phyloP scores from a whole-genome alignment of 1,284 basidiomycete genomes.

The Microstroma glucosiphilum region DNA sequence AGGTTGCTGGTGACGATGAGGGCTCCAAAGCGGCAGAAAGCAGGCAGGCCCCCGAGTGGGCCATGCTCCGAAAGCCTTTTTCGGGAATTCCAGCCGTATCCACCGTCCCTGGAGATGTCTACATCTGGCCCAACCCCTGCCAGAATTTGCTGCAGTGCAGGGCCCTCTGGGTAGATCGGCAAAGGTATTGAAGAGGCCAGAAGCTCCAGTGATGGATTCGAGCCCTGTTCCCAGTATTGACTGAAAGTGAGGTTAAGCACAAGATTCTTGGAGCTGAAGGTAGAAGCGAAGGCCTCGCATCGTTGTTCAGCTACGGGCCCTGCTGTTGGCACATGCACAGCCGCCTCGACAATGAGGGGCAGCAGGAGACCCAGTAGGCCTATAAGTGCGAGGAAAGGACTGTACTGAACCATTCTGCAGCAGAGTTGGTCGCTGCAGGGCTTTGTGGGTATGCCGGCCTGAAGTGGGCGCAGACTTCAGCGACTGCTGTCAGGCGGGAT shows the following conservation, averaged over 20 bases:
- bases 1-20: slow-evolving; percentile 13
- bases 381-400: too few relatives aligned
- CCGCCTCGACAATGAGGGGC: too few relatives aligned
- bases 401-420: too few relatives aligned
- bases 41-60: slow-evolving; percentile 20
- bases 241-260: slow-evolving; percentile 10
- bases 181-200: slow-evolving; percentile 14
- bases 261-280: slow-evolving; percentile 1
- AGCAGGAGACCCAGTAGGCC: too few relatives aligned
- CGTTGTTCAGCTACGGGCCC: slow-evolving; percentile 7
- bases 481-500: too few relatives aligned
- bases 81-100: slow-evolving; percentile 12
- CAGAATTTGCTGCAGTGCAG: slow-evolving; percentile 11
- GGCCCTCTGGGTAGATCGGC: slow-evolving; percentile 6
- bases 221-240: slow-evolving; percentile 19
- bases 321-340: neutral
- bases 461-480: too few relatives aligned
- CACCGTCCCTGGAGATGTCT: slow-evolving; percentile 15
- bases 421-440: too few relatives aligned
- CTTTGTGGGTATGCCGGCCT: too few relatives aligned
- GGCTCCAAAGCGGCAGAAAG: slow-evolving; percentile 23
- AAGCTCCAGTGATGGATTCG: slow-evolving; percentile 20
- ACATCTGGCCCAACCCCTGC: slow-evolving; percentile 20
- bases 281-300: slow-evolving; percentile 9
- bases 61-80: neutral